These are phyloP conservation scores for Penicillium psychrofluorescens DNA, from an alignment of 495 filamentous ascomycete species.

Conservation along the genomic window DNA sequence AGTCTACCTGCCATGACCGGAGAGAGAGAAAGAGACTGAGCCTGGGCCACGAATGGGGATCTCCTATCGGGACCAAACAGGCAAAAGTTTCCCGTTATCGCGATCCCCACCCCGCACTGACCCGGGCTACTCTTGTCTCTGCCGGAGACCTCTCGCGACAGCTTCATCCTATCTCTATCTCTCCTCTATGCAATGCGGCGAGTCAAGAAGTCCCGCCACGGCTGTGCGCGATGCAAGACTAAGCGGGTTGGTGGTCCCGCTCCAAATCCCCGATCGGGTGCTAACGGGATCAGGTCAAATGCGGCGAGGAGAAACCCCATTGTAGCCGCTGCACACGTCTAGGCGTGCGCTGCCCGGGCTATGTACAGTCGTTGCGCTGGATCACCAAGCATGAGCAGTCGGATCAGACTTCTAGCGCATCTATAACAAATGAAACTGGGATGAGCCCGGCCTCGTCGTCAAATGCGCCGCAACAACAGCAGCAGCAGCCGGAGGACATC, in stretches of 20 bases:
- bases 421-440: slow-evolving; percentile 4
- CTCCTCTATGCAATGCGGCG: slow-evolving; percentile 25
- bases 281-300: slow-evolving; percentile 40
- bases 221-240: slow-evolving; percentile 43
- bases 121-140: slow-evolving; percentile 4
- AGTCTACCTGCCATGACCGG: background rate
- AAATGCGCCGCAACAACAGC: slow-evolving; percentile 1
- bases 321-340: slow-evolving; percentile 46
- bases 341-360: slow-evolving; percentile 45
- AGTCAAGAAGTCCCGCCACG: slow-evolving; percentile 42
- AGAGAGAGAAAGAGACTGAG: background rate
- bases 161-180: background rate
- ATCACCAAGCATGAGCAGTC: slow-evolving; percentile 40
- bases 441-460: slow-evolving; percentile 6
- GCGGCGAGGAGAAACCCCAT: slow-evolving; percentile 46
- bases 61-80: background rate
- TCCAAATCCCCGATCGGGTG: background rate
- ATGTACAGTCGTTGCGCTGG: slow-evolving; percentile 46
- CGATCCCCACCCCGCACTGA: slow-evolving; percentile 12
- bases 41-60: no score
- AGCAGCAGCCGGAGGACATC: background rate
- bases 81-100: slow-evolving; percentile 8
- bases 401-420: slow-evolving; percentile 6
- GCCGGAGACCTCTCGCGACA: slow-evolving; percentile 1
- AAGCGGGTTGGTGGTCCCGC: slow-evolving; percentile 34